Base-by-base conservation (phyloP, 208 protist species). In the Trypanosoma scelopori region DNA sequence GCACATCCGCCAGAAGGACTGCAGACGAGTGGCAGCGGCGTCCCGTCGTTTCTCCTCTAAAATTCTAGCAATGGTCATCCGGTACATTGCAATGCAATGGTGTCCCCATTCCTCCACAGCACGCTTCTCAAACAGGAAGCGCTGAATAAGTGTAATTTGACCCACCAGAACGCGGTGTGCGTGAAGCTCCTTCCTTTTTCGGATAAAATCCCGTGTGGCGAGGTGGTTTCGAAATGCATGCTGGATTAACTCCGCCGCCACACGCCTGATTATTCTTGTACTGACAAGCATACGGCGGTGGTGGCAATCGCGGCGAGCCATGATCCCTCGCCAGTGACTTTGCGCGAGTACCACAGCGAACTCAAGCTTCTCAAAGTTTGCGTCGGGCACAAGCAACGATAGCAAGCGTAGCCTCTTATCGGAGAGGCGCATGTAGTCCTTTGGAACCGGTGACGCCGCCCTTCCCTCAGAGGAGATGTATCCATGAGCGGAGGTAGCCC, bases 1-100 rank as follows among this genome's bases (percentile, higher is more conserved):
- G 22, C 64, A 76, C 79, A 83, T 79, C n/a, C 79, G 70, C 77
- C 85, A 82, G 47, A 66, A 82, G 49, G 74, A 74, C 58, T 87
- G 79, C 39, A 89, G 53, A 50, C 65, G 74, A 18, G 71, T 69
- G 5, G 75, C 61, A 7, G 83, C 77, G 11, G 64, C 75, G 9
- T 64, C 55, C 9, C 66, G 49, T 11, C 65, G 68, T 13, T 35
- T 28, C 12, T 37, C 30, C 5, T 75, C 55, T 32, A 59, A 3
- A 25, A 71, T 66, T 13, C 56, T 65, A 20, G 37, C 46, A 28
- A 83, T 47, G 4, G 71, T 39, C 5, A 48, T 25, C 42, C 66
- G 13, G 35, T 77, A 61, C 45, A 46, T 23, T 11, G 11, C 58
- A 22, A 82, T 39, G 35, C 67, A 79, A 35, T 46, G 52, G 1